phyloP scores from a whole-genome alignment of 495 filamentous ascomycete genomes.

The Penicillium pulvis region DNA sequence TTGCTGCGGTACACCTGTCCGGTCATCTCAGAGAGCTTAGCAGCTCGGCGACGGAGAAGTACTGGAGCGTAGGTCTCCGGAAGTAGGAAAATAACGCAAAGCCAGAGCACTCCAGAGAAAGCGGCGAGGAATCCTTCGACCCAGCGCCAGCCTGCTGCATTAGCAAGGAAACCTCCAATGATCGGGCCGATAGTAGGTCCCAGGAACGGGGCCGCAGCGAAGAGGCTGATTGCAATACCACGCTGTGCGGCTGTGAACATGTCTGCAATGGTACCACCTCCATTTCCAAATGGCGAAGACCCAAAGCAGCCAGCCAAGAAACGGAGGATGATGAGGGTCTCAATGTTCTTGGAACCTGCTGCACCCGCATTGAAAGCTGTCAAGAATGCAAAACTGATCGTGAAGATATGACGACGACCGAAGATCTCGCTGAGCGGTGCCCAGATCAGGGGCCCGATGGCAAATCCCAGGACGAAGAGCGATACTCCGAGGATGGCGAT shows the following conservation, averaged over 20 bases:
- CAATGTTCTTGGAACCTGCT: conserved; percentile 58
- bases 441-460: conserved; percentile 46
- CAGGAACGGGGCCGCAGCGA: conserved; percentile 62
- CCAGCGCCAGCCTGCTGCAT: conserved; percentile 63
- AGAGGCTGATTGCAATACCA: conserved; percentile 61
- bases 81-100: conserved; percentile 45
- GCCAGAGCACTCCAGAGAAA: conserved; percentile 51
- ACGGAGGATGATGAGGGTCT: conserved; percentile 64
- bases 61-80: conserved; percentile 61
- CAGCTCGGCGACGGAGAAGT: conserved; percentile 50
- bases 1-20: conserved; percentile 53
- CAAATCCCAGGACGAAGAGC: conserved; percentile 57
- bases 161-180: conserved; percentile 59
- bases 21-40: conserved; percentile 49
- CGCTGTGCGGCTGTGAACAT: conserved; percentile 62
- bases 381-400: conserved; percentile 58
- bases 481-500: conserved; percentile 54
- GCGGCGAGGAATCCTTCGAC: conserved; percentile 54
- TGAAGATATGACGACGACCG: conserved; percentile 69
- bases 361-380: conserved; percentile 69
- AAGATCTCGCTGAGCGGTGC: conserved; percentile 62
- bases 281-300: conserved; percentile 67
- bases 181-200: conserved; percentile 46
- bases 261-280: conserved; percentile 70
- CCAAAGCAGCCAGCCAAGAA: conserved; percentile 76